phyloP scores from a whole-genome alignment of 768 basidiomycete species.

The Sutorius australiensis region DNA sequence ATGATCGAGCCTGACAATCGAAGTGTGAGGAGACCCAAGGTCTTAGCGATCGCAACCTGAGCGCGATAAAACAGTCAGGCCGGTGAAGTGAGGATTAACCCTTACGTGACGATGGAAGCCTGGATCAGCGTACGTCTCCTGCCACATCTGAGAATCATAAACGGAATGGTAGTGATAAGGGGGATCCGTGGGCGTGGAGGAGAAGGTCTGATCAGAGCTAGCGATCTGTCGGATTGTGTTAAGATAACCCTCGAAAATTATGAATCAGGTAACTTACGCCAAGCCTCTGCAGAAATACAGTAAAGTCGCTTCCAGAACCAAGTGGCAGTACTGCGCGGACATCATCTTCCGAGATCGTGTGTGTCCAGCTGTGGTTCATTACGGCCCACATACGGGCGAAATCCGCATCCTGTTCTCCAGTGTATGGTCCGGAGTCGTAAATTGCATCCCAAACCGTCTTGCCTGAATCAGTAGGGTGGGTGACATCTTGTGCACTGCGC shows the following conservation, averaged over 20 bases:
- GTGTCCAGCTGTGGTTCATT: slow-evolving; percentile 24
- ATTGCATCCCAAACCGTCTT: slow-evolving; percentile 60
- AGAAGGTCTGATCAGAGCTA: slow-evolving; percentile 31
- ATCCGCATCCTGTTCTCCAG: slow-evolving; percentile 40
- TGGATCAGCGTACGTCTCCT: slow-evolving; percentile 70
- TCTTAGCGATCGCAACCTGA: slow-evolving; percentile 62
- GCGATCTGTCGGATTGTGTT: slow-evolving; percentile 25
- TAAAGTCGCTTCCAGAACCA: slow-evolving; percentile 86
- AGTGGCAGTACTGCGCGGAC: slow-evolving; percentile 50
- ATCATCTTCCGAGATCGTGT: slow-evolving; percentile 24
- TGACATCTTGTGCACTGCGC: slow-evolving; percentile 48
- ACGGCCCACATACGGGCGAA: slow-evolving; percentile 40
- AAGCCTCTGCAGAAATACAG: slow-evolving; percentile 81
- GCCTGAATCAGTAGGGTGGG: slow-evolving; percentile 50
- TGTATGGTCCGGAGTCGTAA: slow-evolving; percentile 50
- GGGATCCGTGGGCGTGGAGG: slow-evolving; percentile 43
- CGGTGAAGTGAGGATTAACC: slow-evolving; percentile 2
- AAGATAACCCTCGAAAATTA: neutral
- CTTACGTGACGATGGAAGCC: slow-evolving; percentile 69
- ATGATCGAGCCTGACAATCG: slow-evolving; percentile 58
- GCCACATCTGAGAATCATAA: slow-evolving; percentile 69
- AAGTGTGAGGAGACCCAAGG: slow-evolving; percentile 57
- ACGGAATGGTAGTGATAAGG: slow-evolving; percentile 74
- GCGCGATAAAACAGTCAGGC: neutral
- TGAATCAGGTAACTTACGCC: slow-evolving; percentile 42